A percentile compares a stretch with the other conserved stretches of the same genome.
Conservation (phyloP, 106 monocot genomes). For the Gastrodia elata region DNA sequence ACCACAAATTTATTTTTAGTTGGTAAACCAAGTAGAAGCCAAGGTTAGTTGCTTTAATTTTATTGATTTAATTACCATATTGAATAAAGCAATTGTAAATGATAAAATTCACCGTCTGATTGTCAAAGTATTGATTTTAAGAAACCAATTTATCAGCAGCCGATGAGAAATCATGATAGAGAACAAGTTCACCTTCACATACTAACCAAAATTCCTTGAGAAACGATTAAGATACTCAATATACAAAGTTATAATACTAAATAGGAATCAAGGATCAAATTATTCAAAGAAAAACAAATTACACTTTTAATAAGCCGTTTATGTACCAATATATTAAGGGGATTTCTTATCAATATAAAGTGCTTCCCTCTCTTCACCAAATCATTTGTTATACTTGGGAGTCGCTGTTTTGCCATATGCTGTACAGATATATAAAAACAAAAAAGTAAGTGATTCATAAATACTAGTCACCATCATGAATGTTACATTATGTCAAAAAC, state of each 20-base stretch:
- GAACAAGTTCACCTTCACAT: not conserved
- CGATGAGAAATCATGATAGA: not conserved
- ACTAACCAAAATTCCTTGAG: not conserved
- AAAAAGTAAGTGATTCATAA: not conserved
- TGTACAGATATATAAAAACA: slow-evolving; percentile 20
- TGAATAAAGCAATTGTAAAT: not conserved
- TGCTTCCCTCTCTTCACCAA: slow-evolving; percentile 97
- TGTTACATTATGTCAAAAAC: not conserved
- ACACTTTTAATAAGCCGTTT: not conserved
- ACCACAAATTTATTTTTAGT: not conserved
- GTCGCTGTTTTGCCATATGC: slow-evolving; percentile 81
- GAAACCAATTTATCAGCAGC: not conserved
- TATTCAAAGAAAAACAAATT: not conserved
- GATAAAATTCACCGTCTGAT: not conserved
- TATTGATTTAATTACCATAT: not conserved
- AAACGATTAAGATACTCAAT: not conserved
- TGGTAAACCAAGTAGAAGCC: not conserved
- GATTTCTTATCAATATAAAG: slow-evolving; percentile 91
- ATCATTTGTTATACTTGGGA: slow-evolving; percentile 56
- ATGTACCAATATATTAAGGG: slow-evolving; percentile 77
- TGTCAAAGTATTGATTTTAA: not conserved
- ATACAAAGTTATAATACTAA: not conserved
- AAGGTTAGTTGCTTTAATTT: not conserved
- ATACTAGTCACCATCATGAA: not conserved
- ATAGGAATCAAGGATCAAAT: not conserved